Base-by-base conservation (phyloP, 257 asterid species). In the Misopates orontium region DNA sequence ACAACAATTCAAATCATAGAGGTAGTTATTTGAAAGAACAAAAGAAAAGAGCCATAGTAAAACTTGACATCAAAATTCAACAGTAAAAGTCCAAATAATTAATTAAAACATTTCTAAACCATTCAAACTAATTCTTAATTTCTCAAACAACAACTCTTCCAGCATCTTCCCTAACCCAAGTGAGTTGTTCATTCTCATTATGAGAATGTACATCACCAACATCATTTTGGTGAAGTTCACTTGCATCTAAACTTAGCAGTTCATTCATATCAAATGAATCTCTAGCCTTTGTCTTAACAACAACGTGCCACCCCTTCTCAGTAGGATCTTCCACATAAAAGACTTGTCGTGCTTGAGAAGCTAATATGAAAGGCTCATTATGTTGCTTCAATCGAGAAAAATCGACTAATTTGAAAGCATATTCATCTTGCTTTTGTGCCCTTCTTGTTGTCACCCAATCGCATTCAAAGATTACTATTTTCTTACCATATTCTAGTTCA, bases 271-370 rank as follows among this genome's bases (percentile, higher is more conserved):
- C 51, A 11, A 45, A 45, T 12, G 51, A 2, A 45, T 45, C 51
- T 11, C 51, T 45, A 45, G 12, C 51, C n/a, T 45, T 45, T 12
- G 51, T 45, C n/a, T 45, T 11, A 7, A 45, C 51, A 45, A 45
- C 51, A 1, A n/a, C n/a, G n/a, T 45, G 51, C 14, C 51, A n/a
- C n/a, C n/a, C n/a, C n/a, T n/a, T n/a, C n/a, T n/a, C n/a, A n/a
- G n/a, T n/a, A n/a, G n/a, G n/a, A 45, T 45, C 51, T 45, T 45
- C 51, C 51, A 45, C 51, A 45, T 45, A 45, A 18, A 45, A 45
- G 13, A 45, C 51, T 45, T 45, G 51, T 45, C n/a, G 51, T 5
- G 51, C 51, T 45, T 45, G 51, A 45, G 51, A 45, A 45, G 51
- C 51, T 18, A 45, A 45, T 1, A 45, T 11, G 10, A 4, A 45